phyloP scores from a whole-genome alignment of 2,329 filamentous ascomycete genomes.

The Apiospora pterosperma region DNA sequence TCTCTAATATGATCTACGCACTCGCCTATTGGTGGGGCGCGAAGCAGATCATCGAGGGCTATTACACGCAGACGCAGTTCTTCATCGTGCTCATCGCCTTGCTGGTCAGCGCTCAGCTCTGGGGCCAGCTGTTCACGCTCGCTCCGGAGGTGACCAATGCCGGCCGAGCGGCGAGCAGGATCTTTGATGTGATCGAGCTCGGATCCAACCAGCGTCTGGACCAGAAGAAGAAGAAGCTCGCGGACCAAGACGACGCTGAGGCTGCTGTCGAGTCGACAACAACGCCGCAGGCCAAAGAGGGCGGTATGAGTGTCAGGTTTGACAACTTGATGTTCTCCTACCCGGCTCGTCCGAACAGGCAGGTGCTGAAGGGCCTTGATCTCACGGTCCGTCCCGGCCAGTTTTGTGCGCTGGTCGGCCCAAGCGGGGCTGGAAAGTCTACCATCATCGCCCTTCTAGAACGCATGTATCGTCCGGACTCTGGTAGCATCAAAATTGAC shows the following conservation, averaged over 20 bases:
- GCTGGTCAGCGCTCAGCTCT: conserved; percentile 69
- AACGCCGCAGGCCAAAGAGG: conserved; percentile 12
- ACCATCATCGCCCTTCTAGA: conserved; percentile 46
- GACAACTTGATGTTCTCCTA: conserved; percentile 57
- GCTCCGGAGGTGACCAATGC: conserved; percentile 73
- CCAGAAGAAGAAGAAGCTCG: conserved; percentile 5
- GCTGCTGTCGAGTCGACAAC: conserved; percentile 21
- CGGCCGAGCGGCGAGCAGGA: conserved; percentile 55
- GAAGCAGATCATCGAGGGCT: conserved; percentile 63
- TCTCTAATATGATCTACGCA: conserved; percentile 67
- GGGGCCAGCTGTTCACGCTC: conserved; percentile 71
- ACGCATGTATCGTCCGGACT: conserved; percentile 49
- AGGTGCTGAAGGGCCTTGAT: conserved; percentile 40
- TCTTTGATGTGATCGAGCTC: conserved; percentile 49
- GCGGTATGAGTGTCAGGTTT: conserved; percentile 43
- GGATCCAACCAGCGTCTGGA: conserved; percentile 26
- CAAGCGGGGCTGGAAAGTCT: conserved; percentile 44
- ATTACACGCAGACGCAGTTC: conserved; percentile 65
- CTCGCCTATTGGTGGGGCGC: conserved; percentile 81
- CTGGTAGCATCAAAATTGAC: conserved; percentile 50
- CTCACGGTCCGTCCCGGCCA: conserved; percentile 34
- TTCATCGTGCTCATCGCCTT: conserved; percentile 71
- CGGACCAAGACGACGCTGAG: conserved; percentile 20
- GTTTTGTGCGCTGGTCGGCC: conserved; percentile 41
- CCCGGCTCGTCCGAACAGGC: conserved; percentile 51